A percentile compares a stretch with the other conserved stretches of the same genome.
These are phyloP conservation scores for Heliosperma pusillum DNA, from an alignment of 148 eudicot species.

Conservation along the genomic window DNA sequence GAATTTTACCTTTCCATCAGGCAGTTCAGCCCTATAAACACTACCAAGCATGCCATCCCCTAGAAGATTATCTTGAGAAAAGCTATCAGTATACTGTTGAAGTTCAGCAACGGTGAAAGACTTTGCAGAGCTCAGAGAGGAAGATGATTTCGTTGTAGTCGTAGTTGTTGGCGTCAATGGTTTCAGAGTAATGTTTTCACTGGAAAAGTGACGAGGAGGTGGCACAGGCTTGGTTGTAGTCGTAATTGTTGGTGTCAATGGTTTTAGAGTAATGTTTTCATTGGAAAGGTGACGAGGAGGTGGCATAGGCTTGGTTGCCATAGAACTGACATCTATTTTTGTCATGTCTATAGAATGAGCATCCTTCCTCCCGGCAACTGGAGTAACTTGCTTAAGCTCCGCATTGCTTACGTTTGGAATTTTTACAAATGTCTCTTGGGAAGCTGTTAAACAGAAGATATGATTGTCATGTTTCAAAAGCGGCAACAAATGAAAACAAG, in stretches of 20 bases:
- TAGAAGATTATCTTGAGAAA: constrained; percentile 81
- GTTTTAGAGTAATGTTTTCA: constrained; percentile 46
- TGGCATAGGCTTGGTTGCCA: constrained; percentile 37
- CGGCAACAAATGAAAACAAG: neutral
- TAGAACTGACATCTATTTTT: constrained; percentile 26
- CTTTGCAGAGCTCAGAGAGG: constrained; percentile 45
- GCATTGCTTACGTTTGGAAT: constrained; percentile 28
- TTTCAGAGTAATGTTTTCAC: constrained; percentile 40
- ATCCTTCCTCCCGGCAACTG: constrained; percentile 34
- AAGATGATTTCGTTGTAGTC: constrained; percentile 24
- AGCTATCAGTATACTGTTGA: constrained; percentile 84
- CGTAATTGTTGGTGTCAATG: constrained; percentile 32
- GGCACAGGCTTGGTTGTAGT: constrained; percentile 25
- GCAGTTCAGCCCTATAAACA: constrained; percentile 72
- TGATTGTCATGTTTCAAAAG: neutral
- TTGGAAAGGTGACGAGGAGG: constrained; percentile 49
- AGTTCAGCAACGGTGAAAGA: constrained; percentile 72
- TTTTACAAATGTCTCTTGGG: constrained; percentile 32
- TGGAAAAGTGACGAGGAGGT: constrained; percentile 52
- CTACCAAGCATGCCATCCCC: constrained; percentile 78
- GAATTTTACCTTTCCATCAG: constrained; percentile 61
- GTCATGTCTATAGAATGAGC: constrained; percentile 65
- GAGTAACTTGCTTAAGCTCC: constrained; percentile 27
- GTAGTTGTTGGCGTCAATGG: constrained; percentile 38
- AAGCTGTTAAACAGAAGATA: constrained; percentile 25